Base-by-base conservation (phyloP, 1,284 basidiomycete genomes). In the Hemileia vastatrix region DNA sequence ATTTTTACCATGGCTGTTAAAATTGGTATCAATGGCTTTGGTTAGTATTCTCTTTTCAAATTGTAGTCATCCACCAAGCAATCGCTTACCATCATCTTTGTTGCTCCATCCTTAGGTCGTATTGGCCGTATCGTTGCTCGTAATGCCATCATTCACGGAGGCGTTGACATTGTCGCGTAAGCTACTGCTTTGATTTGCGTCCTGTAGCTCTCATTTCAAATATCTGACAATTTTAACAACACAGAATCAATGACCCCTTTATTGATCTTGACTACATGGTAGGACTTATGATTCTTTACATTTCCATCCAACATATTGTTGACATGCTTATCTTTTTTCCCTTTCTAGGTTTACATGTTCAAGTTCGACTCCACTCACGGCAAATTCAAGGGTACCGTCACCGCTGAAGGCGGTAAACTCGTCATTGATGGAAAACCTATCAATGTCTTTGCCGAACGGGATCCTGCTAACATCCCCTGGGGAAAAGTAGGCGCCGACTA, bases 281-380 rank as follows among this genome's bases (percentile, higher is more conserved):
- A 63, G 51, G 66, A n/a, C 2, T 47, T 31, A 15, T 21, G 19
- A 21, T 43, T 36, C 52, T 60, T 47, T 45, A 78, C 66, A 19
- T 59, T 49, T 61, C n/a, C 51, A 40, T 18, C 9, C 23, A 48
- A 13, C 15, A 15, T 15, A 44, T 6, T 56, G 4, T 4, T 53
- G 4, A 23, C 48, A 27, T 9, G 15, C 9, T 21, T 31, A 6
- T 44, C 24, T 18, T 54, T 36, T 18, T 57, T 19, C 33, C 8
- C 18, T 54, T 27, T 43, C 13, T 65, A 88, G 87, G 86, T 90
- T 77, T 96, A 98, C 86, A 95, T 98, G 93, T 95, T 97, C 89
- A 97, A 96, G 84, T 97, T 87, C 78, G 94, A 97, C 79, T 91
- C 92, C 67, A 92, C 93, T 73, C 94, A 98, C 82, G 90, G 94